Percentiles rank a stretch among this genome's conserved stretches.
Evolutionary conservation across 805 yeast species (phyloP).

Genomic region (Candida wancherniae): DNA sequence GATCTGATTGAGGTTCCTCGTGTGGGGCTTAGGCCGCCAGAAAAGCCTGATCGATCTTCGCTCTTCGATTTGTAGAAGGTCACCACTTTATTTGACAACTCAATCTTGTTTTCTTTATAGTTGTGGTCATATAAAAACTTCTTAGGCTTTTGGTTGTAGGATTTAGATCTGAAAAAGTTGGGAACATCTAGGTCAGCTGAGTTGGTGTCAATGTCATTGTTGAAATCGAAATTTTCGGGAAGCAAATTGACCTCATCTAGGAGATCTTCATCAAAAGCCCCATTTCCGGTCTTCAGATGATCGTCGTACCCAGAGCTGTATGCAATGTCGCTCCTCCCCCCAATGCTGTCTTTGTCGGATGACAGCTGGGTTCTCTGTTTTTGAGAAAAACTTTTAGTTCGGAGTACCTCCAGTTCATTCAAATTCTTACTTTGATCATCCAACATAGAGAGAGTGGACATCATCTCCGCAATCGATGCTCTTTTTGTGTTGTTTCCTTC

Average conservation of each 20-base stretch:
- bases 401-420: no score
- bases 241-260: constrained; percentile 34
- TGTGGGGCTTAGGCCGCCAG: constrained; percentile 20
- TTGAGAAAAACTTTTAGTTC: no score
- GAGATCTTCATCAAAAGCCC: constrained; percentile 25
- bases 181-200: not conserved
- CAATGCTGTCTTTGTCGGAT: no score
- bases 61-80: constrained; percentile 34
- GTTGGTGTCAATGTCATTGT: constrained; percentile 17
- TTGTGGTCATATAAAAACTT: constrained; percentile 22
- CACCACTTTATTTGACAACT: constrained; percentile 36
- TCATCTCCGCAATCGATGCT: constrained; percentile 26
- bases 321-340: no score
- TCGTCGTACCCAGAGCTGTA: no score
- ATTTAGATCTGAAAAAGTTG: constrained; percentile 30
- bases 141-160: constrained; percentile 35
- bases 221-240: constrained; percentile 38
- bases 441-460: constrained; percentile 22
- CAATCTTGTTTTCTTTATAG: constrained; percentile 29
- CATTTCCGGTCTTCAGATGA: no score
- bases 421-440: no score
- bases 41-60: constrained; percentile 9
- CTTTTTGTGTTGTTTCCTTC: no score
- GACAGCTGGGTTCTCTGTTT: no score
- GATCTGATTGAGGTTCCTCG: constrained; percentile 30